Evolutionary conservation across 2,329 filamentous ascomycete species (phyloP), one percentile per base, ranked within the genome.

Genomic region (Amauroascus verrucosus): DNA sequence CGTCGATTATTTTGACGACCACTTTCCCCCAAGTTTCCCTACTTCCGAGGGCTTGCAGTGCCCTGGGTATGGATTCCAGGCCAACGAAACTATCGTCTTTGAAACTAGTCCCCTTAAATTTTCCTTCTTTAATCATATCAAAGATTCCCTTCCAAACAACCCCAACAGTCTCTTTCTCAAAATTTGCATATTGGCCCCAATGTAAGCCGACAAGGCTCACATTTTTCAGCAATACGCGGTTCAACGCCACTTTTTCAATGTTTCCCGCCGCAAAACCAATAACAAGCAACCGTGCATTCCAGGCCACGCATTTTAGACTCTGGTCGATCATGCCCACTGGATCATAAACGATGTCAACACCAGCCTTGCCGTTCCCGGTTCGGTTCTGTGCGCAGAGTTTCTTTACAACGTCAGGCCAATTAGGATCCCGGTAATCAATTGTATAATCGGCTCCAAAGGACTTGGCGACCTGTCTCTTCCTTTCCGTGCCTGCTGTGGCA

Each of bases 11-110:
- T 70, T 88, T 88, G 18, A 96, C 84, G 1, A 96, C 88, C 0
- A 97, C 91, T 77, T 97, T 97, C 0, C 91, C 91, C 91, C 91
- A 97, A 1, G 89, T 95, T 48, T 85, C 86, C 56, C 91, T 77
- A 1, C 81, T 81, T 1, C 88, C 90, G 53, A 97, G 71, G 1
- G 86, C 86, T 62, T 84, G 76, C 62, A 97, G 68, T 0, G 90
- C 90, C 56, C 79, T 80, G 0, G 85, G 84, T 26, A 96, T 79
- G 54, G 77, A 83, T 62, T 95, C 88, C 52, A 97, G 70, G 0
- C 91, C 91, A 13, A 86, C 81, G 70, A 89, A 96, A 62, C 85
- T 82, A 68, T 83, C 80, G 65, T 95, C 89, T 1, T 79, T 83
- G 65, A 88, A 97, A 55, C 86, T 84, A 0, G 89, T 96, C 0